phyloP scores from a whole-genome alignment of 345 rosid genomes.

The Acer campestre region DNA sequence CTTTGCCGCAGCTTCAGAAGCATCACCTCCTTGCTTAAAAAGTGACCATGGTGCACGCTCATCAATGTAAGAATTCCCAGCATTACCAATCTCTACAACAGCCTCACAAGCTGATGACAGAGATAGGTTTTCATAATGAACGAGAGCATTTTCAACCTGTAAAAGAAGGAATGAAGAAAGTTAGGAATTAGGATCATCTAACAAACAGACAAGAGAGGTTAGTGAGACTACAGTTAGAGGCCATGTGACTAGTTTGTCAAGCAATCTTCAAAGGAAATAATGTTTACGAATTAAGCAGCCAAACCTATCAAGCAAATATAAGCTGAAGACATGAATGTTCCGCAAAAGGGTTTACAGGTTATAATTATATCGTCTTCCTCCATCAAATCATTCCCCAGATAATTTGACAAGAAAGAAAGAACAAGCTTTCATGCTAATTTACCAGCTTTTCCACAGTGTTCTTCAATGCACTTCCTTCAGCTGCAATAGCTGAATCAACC shows the following conservation, averaged over 20 bases:
- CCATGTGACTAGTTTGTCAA: neutral
- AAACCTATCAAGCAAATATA: neutral
- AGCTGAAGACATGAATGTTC: neutral
- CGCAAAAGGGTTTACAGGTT: neutral
- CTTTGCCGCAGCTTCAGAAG: conserved; percentile 90
- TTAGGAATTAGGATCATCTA: neutral
- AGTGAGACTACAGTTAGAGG: neutral
- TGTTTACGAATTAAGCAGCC: neutral
- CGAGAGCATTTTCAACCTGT: conserved; percentile 69
- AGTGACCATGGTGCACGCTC: conserved; percentile 85
- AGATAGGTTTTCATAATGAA: conserved; percentile 65
- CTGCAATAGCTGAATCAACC: conserved; percentile 71
- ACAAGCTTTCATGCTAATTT: conserved; percentile 19
- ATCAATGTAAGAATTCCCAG: conserved; percentile 85
- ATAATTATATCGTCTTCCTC: neutral
- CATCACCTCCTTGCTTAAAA: conserved; percentile 83
- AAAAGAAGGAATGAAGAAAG: conserved; percentile 9
- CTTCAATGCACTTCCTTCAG: conserved; percentile 64
- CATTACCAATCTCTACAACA: conserved; percentile 82
- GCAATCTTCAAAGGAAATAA: too few species aligned
- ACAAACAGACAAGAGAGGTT: neutral
- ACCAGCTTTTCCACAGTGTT: conserved; percentile 73
- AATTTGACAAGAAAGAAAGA: neutral
- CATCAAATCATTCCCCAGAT: neutral
- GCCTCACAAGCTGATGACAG: conserved; percentile 86